Evolutionary conservation across 768 basidiomycete species (phyloP).

Genomic region (Rhodotorula paludigena): DNA sequence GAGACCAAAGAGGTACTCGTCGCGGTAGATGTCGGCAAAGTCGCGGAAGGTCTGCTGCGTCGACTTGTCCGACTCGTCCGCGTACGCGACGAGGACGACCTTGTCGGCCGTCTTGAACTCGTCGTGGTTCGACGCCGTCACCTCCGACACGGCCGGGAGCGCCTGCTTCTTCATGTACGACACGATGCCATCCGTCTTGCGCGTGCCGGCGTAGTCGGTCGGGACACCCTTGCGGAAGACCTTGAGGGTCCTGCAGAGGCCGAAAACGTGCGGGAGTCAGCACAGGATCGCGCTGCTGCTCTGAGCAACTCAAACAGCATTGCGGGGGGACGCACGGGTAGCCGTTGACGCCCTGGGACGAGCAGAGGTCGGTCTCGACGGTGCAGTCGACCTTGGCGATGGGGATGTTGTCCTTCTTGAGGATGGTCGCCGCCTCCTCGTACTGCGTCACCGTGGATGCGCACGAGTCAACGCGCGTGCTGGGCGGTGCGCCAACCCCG

Average conservation of each 20-base stretch:
- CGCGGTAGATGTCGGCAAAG: constrained; percentile 79
- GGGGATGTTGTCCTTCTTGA: constrained; percentile 84
- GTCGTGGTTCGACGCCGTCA: constrained; percentile 68
- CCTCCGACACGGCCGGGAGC: constrained; percentile 81
- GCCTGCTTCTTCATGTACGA: constrained; percentile 57
- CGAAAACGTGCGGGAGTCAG: neutral
- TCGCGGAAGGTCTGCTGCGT: constrained; percentile 58
- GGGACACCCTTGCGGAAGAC: constrained; percentile 81
- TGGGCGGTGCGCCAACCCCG: no score
- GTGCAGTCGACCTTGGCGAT: constrained; percentile 97
- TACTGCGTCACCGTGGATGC: no score
- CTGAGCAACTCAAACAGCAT: no score
- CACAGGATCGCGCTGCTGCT: no score
- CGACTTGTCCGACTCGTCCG: constrained; percentile 59
- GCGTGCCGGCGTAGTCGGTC: constrained; percentile 75
- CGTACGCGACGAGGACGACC: constrained; percentile 81
- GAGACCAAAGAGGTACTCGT: constrained; percentile 87
- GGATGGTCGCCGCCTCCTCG: constrained; percentile 70
- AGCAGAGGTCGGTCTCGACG: constrained; percentile 85
- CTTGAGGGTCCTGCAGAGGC: constrained; percentile 66
- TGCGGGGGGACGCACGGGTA: constrained; percentile 80
- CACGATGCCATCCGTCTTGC: constrained; percentile 86
- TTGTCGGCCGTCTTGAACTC: constrained; percentile 86
- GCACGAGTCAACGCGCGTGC: no score
- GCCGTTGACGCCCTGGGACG: constrained; percentile 77